These are phyloP conservation scores for Daldinia sp. DNA, from an alignment of 2,329 filamentous ascomycete genomes.

Conservation along the genomic window DNA sequence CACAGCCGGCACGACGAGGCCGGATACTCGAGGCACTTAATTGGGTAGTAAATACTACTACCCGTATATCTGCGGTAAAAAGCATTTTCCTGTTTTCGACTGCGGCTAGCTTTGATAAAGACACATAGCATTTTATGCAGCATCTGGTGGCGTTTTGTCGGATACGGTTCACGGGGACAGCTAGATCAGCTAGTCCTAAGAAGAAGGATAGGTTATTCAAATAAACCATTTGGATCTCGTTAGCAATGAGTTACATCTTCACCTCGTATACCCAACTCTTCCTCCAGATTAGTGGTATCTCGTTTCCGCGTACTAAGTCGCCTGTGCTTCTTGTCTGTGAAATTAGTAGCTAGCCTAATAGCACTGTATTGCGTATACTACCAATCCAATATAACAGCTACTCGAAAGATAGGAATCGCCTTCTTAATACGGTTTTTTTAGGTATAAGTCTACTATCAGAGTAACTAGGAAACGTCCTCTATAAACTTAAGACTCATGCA, in stretches of 20 bases:
- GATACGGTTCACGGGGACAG: slow-evolving; percentile 10
- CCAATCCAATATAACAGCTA: too few species aligned
- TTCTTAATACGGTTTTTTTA: too few species aligned
- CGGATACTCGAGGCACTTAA: slow-evolving; percentile 47
- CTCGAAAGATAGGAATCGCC: too few species aligned
- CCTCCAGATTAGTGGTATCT: background rate
- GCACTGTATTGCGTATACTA: too few species aligned
- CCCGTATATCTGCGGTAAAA: slow-evolving; percentile 19
- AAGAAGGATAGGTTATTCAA: slow-evolving; percentile 16
- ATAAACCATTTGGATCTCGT: slow-evolving; percentile 18
- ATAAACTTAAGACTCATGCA: too few species aligned
- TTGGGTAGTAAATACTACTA: slow-evolving; percentile 15
- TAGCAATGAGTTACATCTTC: background rate
- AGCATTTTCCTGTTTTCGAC: slow-evolving; percentile 15
- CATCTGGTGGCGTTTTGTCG: slow-evolving; percentile 35
- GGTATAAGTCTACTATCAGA: too few species aligned
- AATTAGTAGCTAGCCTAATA: background rate
- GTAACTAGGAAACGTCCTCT: too few species aligned
- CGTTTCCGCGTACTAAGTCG: background rate
- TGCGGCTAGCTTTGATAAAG: slow-evolving; percentile 17
- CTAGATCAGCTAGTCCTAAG: slow-evolving; percentile 20
- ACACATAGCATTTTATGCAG: slow-evolving; percentile 16
- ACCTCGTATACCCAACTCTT: slow-evolving; percentile 20
- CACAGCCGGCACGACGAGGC: slow-evolving; percentile 52
- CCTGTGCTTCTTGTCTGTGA: background rate